These are phyloP conservation scores for Dryas integrifolia DNA, from an alignment of 331 rosid genomes.

Conservation along the genomic window DNA sequence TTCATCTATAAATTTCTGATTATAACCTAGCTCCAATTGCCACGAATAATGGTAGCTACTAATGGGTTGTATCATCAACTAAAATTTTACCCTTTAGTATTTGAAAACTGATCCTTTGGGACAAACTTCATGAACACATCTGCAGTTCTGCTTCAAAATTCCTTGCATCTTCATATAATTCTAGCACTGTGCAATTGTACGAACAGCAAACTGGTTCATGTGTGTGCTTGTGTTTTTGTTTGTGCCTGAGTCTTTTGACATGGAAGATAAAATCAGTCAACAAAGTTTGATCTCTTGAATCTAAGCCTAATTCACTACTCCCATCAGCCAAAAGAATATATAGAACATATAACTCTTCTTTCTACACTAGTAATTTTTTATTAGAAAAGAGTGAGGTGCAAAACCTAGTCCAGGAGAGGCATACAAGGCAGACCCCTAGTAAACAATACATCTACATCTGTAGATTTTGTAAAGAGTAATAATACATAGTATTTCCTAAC, in stretches of 20 bases:
- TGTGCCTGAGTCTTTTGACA: background rate
- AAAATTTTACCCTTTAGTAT: background rate
- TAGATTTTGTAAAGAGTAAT: background rate
- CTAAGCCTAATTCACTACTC: background rate
- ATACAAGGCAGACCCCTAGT: background rate
- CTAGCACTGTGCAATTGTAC: background rate
- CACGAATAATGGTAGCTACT: background rate
- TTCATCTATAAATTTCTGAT: background rate
- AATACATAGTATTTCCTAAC: background rate
- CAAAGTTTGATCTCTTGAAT: background rate
- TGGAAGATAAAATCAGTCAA: background rate
- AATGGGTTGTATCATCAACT: background rate
- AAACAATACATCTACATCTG: background rate
- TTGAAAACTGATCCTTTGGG: background rate
- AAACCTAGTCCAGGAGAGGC: background rate
- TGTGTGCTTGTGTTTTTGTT: background rate
- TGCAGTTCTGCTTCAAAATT: background rate
- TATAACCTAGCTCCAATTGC: background rate
- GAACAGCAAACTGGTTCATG: background rate
- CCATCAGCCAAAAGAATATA: background rate
- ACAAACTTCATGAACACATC: background rate
- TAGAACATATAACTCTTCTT: background rate
- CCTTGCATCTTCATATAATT: background rate
- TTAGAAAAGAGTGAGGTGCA: background rate
- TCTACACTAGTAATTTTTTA: background rate